These are phyloP conservation scores for Pelargonium australe DNA, from an alignment of 441 rosid species.

Conservation along the genomic window DNA sequence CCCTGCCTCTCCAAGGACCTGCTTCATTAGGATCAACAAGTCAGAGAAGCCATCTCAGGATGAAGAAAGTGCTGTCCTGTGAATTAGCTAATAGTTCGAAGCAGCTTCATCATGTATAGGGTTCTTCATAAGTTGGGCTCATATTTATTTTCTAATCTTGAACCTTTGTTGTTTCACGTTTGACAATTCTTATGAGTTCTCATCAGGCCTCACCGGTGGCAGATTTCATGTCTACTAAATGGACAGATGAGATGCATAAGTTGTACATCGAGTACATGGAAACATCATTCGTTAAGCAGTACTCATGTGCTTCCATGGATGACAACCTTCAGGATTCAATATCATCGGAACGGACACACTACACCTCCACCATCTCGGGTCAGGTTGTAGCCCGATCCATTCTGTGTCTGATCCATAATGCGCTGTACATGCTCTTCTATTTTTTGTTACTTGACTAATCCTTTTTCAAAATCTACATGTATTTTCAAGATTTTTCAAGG, in stretches of 20 bases:
- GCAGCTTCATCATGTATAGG: conserved; percentile 5
- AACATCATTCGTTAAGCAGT: background rate
- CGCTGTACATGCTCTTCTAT: background rate
- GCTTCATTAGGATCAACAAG: conserved; percentile 12
- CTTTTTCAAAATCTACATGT: background rate
- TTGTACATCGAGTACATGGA: background rate
- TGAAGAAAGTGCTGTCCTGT: conserved; percentile 32
- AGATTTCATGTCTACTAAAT: background rate
- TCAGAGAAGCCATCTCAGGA: conserved; percentile 18
- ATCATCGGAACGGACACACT: background rate
- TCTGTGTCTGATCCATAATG: background rate
- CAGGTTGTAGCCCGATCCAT: background rate
- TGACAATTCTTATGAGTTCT: background rate
- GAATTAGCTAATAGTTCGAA: conserved; percentile 22
- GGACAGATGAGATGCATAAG: background rate
- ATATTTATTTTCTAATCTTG: background rate
- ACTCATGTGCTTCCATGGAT: background rate
- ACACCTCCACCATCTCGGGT: background rate
- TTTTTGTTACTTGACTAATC: background rate
- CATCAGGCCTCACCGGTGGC: background rate
- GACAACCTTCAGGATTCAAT: background rate
- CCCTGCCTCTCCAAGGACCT: conserved; percentile 12
- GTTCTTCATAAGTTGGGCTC: background rate
- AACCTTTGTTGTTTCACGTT: background rate
- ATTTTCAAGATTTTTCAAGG: background rate